Base-by-base conservation (phyloP, 352 stramenopile genomes). In the Peronospora belbahrii region DNA sequence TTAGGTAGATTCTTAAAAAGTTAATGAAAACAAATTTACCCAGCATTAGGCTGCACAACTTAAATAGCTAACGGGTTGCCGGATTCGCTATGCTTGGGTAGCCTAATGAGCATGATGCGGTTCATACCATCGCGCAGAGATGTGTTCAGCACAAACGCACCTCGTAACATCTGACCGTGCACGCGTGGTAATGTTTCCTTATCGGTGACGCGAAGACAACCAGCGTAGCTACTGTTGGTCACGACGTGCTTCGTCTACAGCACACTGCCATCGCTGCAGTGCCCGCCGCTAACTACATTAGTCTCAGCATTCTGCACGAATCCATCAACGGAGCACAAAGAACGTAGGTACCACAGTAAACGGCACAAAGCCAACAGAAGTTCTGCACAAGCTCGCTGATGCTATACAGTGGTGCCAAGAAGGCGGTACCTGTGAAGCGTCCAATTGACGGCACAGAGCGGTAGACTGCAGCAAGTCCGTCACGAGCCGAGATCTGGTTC, bases 341-440 rank as follows among this genome's bases (percentile, higher is more conserved):
- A 8, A 95, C 70, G 52, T 94, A 96, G 23, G 93, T 71, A 9
- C 74, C 84, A 2, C 83, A 80, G 51, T 95, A 86, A 11, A 95
- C 83, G 0, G 84, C 84, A 36, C 74, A 74, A 17, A 95, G 51
- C 0, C 84, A 73, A 62, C 85, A 94, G 56, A 96, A 96, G 33
- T 73, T 87, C 65, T 95, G 85, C 1, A 81, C 67, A 20, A 96
- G 59, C 62, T 96, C 85, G 18, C 82, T 84, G 14, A 91, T 70
- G 11, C 85, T 84, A 35, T 93, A 96, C 15, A 93, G 51, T 19
- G 85, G 79, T 1, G 74, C 62, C 11, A 96, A 52, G 52, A 94
- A 95, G 0, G 84, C 83, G 6, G 85, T 94, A n/a, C n/a, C n/a
- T n/a, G n/a, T n/a, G n/a, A n/a, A n/a, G n/a, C n/a, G n/a, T 5